Conservation (phyloP, 768 basidiomycete species). For the Kockovaella imperatae region DNA sequence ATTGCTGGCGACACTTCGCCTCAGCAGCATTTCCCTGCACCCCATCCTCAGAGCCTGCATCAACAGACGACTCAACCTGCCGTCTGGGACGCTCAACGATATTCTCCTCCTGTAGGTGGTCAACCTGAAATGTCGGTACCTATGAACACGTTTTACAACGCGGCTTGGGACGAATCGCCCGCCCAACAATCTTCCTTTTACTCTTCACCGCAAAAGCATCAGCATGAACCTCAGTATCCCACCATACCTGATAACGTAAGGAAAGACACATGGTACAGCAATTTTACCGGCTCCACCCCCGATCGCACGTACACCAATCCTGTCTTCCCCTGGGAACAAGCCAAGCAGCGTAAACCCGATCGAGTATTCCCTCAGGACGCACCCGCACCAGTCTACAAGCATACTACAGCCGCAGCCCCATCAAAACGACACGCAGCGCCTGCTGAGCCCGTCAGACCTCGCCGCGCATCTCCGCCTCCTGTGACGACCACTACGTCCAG, state of each 20-base stretch:
- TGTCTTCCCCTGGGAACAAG: constrained; percentile 93
- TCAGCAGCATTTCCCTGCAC: constrained; percentile 17
- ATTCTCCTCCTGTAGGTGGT: constrained; percentile 64
- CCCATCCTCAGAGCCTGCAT: constrained; percentile 29
- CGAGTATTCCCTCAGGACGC: constrained; percentile 45
- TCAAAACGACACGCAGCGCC: constrained; percentile 6
- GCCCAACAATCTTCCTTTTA: constrained; percentile 16
- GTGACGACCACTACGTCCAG: neutral
- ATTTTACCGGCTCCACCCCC: constrained; percentile 49
- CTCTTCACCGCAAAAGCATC: constrained; percentile 5
- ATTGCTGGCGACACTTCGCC: constrained; percentile 49
- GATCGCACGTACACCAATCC: constrained; percentile 64
- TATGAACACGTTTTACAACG: constrained; percentile 68
- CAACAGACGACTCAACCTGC: constrained; percentile 49
- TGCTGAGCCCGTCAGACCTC: neutral
- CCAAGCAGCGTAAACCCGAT: constrained; percentile 28
- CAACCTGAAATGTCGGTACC: constrained; percentile 56
- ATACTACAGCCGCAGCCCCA: too few species aligned
- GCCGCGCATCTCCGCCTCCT: neutral
- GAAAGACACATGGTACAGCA: constrained; percentile 61
- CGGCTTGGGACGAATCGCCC: constrained; percentile 71
- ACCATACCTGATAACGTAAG: constrained; percentile 62
- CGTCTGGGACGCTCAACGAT: constrained; percentile 74
- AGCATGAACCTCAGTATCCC: constrained; percentile 45
- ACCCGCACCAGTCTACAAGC: constrained; percentile 46